Percentiles rank a stretch among this genome's conserved stretches.
phyloP scores from a whole-genome alignment of 208 protist species.

The Crithidia thermophila region DNA sequence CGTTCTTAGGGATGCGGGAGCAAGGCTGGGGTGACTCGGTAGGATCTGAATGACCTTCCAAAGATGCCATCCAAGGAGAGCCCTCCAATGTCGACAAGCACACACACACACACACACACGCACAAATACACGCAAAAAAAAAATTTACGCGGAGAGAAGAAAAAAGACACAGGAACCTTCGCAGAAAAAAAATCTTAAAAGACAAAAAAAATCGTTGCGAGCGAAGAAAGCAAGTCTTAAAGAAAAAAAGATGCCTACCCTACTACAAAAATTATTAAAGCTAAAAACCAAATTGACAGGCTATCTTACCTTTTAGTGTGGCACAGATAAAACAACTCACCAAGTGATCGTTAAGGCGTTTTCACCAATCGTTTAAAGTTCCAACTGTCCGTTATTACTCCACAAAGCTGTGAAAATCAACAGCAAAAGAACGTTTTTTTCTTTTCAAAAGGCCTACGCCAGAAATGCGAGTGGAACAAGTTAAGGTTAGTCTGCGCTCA shows the following conservation, averaged over 20 bases:
- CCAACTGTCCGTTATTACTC: no score
- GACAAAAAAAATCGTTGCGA: background rate
- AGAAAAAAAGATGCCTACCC: background rate
- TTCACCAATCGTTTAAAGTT: no score
- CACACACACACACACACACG: background rate
- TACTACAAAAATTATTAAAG: background rate
- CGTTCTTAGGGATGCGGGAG: background rate
- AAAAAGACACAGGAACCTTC: background rate
- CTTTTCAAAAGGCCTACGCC: no score
- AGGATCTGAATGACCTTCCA: background rate
- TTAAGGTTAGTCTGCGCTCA: no score
- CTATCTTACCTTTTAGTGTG: no score
- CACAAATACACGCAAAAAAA: background rate
- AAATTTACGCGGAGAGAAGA: background rate
- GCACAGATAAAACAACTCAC: no score
- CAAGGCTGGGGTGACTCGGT: background rate
- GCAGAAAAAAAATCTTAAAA: conserved; percentile 4
- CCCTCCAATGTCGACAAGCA: background rate
- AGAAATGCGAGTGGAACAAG: no score
- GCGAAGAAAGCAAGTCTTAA: background rate
- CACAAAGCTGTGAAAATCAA: no score
- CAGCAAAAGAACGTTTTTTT: no score
- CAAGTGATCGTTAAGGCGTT: no score
- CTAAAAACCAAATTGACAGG: background rate
- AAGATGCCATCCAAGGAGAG: conserved; percentile 7